These are phyloP conservation scores for Dorcoceras hygrometricum DNA, from an alignment of 257 asterid genomes.

Conservation along the genomic window DNA sequence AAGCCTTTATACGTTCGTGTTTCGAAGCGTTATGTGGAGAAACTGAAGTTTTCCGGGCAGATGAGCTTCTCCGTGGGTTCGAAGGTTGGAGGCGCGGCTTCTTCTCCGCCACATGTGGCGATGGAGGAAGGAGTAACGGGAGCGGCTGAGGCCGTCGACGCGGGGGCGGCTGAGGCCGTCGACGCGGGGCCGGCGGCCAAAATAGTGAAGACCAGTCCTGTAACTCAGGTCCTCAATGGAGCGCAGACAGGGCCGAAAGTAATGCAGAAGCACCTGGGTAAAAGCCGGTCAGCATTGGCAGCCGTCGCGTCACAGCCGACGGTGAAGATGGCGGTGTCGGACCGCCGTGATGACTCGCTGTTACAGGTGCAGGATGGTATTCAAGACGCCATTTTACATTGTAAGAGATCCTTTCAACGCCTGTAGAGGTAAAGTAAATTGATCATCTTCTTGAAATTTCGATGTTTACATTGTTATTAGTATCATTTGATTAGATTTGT, in stretches of 20 bases:
- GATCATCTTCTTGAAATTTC: not conserved
- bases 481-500: not conserved
- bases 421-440: conserved; percentile 59
- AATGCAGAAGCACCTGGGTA: conserved; percentile 59
- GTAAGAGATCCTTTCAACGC: conserved; percentile 82
- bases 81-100: not conserved
- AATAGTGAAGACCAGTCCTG: conserved; percentile 32
- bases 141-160: not conserved
- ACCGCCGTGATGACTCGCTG: conserved; percentile 77
- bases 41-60: conserved; percentile 43
- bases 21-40: conserved; percentile 68
- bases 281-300: conserved; percentile 75
- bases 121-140: conserved; percentile 30
- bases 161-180: conserved; percentile 7
- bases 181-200: conserved; percentile 13
- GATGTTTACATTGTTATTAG: too few species aligned
- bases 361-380: conserved; percentile 83
- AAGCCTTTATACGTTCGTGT: conserved; percentile 75
- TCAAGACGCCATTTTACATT: conserved; percentile 82
- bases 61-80: not conserved
- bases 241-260: conserved; percentile 62
- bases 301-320: conserved; percentile 33
- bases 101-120: conserved; percentile 20
- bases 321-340: conserved; percentile 26
- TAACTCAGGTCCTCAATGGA: conserved; percentile 49